phyloP scores from a whole-genome alignment of 179 eudicot species.

The Beta macrorhiza region DNA sequence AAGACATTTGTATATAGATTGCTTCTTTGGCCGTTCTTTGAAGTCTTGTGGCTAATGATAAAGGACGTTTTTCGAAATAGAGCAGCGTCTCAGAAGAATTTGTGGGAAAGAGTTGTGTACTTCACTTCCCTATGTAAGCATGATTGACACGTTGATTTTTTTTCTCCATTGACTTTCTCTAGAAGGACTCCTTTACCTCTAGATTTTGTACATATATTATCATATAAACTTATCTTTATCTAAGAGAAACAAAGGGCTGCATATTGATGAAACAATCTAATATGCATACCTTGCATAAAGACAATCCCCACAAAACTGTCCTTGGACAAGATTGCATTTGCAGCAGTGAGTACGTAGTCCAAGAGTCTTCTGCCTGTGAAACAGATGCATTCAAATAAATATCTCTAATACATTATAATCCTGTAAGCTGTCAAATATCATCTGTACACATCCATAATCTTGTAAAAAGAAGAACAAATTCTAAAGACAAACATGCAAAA shows the following conservation, averaged over 20 bases:
- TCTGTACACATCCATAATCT: background rate
- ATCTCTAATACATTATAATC: too few species aligned
- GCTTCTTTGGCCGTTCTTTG: background rate
- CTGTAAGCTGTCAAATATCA: background rate
- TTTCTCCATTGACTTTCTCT: background rate
- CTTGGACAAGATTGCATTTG: slow-evolving; percentile 68
- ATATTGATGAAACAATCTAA: background rate
- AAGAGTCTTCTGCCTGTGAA: slow-evolving; percentile 91
- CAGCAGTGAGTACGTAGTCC: slow-evolving; percentile 84
- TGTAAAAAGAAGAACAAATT: too few species aligned
- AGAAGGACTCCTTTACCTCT: background rate
- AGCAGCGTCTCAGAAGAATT: background rate
- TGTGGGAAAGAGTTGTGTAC: background rate
- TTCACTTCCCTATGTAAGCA: background rate
- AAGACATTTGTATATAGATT: too few species aligned
- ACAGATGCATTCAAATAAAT: background rate
- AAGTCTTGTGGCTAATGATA: too few species aligned
- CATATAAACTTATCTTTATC: background rate
- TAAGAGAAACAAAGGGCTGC: too few species aligned
- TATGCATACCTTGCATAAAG: slow-evolving; percentile 66
- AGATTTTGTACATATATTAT: background rate
- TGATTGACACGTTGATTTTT: background rate
- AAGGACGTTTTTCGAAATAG: background rate
- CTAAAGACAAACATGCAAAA: background rate
- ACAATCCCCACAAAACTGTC: slow-evolving; percentile 98